These are phyloP conservation scores for Coleophoma crateriformis DNA, from an alignment of 2,329 filamentous ascomycete species.

Conservation along the genomic window DNA sequence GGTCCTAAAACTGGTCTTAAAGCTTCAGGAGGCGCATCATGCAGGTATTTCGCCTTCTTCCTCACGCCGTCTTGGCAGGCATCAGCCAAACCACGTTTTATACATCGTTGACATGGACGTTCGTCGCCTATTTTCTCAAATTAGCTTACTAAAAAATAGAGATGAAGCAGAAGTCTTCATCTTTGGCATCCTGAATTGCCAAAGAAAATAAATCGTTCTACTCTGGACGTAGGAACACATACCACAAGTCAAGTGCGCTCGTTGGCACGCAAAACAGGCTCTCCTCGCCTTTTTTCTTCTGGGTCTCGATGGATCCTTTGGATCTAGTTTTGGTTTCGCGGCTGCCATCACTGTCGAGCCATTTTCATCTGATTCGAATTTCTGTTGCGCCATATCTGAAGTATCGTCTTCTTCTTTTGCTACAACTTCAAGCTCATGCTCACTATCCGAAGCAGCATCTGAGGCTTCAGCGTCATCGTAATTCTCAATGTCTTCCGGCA, in stretches of 20 bases:
- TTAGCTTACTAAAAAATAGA: too few species aligned
- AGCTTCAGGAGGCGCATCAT: slow-evolving; percentile 88
- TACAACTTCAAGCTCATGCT: slow-evolving; percentile 23
- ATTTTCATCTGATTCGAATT: slow-evolving; percentile 24
- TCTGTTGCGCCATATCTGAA: slow-evolving; percentile 26
- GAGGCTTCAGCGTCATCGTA: slow-evolving; percentile 26
- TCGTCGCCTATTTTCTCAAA: slow-evolving; percentile 67
- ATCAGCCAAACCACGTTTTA: slow-evolving; percentile 87
- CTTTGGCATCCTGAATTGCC: slow-evolving; percentile 8
- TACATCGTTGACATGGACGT: slow-evolving; percentile 86
- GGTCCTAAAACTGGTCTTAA: slow-evolving; percentile 78
- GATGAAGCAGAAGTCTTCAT: background rate
- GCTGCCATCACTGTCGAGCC: slow-evolving; percentile 34
- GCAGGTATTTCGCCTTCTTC: slow-evolving; percentile 98
- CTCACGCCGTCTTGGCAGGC: slow-evolving; percentile 92
- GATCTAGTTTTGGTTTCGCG: slow-evolving; percentile 61
- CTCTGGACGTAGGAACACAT: slow-evolving; percentile 40
- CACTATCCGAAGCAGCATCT: slow-evolving; percentile 27
- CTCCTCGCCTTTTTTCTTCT: slow-evolving; percentile 92
- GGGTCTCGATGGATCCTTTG: slow-evolving; percentile 86
- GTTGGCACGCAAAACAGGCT: slow-evolving; percentile 94
- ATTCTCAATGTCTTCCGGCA: slow-evolving; percentile 28
- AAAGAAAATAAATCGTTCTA: slow-evolving; percentile 3
- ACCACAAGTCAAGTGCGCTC: slow-evolving; percentile 97
- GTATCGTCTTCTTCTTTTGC: slow-evolving; percentile 25